A percentile compares a stretch with the other conserved stretches of the same genome.
These are phyloP conservation scores for Tephrocybe sp. DNA, from an alignment of 768 basidiomycete genomes.

Conservation along the genomic window DNA sequence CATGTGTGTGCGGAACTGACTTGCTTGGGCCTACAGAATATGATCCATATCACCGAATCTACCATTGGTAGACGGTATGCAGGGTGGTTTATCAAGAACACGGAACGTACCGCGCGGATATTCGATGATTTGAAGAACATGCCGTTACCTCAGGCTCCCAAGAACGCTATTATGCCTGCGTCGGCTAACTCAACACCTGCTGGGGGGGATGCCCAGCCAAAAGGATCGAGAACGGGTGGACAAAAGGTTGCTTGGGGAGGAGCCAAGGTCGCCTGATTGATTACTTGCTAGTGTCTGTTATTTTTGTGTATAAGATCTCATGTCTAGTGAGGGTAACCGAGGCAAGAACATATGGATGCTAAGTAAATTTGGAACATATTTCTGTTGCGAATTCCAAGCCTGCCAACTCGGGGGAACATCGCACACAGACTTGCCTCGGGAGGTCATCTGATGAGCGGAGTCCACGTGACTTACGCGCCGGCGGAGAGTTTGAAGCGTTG, in stretches of 20 bases:
- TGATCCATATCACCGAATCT: conserved; percentile 95
- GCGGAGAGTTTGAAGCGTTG: not conserved
- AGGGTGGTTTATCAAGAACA: conserved; percentile 97
- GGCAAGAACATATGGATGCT: no score
- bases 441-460: not conserved
- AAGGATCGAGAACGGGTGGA: conserved; percentile 38
- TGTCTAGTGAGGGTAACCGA: no score
- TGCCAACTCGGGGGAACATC: conserved; percentile 4
- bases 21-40: conserved; percentile 57
- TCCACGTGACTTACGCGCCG: conserved; percentile 19
- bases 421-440: not conserved
- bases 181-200: conserved; percentile 26
- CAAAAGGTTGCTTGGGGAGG: conserved; percentile 66
- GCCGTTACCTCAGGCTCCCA: conserved; percentile 43
- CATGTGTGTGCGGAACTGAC: not conserved
- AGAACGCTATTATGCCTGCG: conserved; percentile 20
- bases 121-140: conserved; percentile 69
- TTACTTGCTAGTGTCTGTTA: not conserved
- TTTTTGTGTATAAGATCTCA: not conserved
- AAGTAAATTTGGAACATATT: not conserved
- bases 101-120: conserved; percentile 87
- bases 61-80: conserved; percentile 92
- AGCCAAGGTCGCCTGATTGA: conserved; percentile 35
- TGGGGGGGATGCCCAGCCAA: conserved; percentile 19
- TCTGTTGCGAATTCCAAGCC: not conserved